Conservation (phyloP, 2,329 filamentous ascomycete genomes). For the Gnomoniopsis sp. region DNA sequence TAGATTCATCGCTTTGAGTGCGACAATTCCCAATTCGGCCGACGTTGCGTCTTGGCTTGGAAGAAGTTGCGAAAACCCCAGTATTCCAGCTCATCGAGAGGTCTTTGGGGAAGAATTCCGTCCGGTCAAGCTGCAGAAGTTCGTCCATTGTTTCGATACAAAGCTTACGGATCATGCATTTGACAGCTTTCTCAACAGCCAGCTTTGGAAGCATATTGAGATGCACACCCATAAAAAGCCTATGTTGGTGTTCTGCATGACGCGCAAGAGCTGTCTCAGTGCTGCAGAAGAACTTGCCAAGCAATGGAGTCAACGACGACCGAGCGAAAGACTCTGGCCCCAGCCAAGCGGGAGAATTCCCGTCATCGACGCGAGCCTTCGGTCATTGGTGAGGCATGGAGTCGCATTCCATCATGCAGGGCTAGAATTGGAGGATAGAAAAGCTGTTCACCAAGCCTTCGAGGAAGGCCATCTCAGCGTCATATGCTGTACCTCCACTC, state of each 20-base stretch:
- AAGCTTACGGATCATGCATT: constrained; percentile 72
- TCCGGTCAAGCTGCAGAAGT: constrained; percentile 72
- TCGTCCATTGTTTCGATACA: constrained; percentile 69
- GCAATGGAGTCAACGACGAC: constrained; percentile 55
- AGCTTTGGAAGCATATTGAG: constrained; percentile 62
- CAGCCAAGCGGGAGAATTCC: constrained; percentile 47
- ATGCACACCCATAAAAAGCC: constrained; percentile 70
- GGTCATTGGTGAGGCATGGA: constrained; percentile 46
- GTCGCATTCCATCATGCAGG: constrained; percentile 84
- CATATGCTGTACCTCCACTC: constrained; percentile 83
- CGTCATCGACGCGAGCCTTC: constrained; percentile 59
- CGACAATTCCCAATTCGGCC: constrained; percentile 77
- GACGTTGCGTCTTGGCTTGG: constrained; percentile 82
- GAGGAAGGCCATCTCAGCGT: constrained; percentile 69
- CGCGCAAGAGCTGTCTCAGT: constrained; percentile 63
- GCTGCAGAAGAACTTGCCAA: constrained; percentile 67
- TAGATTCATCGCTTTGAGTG: constrained; percentile 77
- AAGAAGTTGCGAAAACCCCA: constrained; percentile 54
- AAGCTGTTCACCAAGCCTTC: constrained; percentile 64
- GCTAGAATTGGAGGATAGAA: constrained; percentile 61
- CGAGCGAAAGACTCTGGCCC: constrained; percentile 58
- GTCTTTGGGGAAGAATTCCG: constrained; percentile 77
- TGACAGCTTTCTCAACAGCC: constrained; percentile 64
- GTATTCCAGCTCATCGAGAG: constrained; percentile 63
- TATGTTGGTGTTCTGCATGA: constrained; percentile 81